phyloP scores from a whole-genome alignment of 2,329 filamentous ascomycete species.

The Ambrosiella cleistominuta region DNA sequence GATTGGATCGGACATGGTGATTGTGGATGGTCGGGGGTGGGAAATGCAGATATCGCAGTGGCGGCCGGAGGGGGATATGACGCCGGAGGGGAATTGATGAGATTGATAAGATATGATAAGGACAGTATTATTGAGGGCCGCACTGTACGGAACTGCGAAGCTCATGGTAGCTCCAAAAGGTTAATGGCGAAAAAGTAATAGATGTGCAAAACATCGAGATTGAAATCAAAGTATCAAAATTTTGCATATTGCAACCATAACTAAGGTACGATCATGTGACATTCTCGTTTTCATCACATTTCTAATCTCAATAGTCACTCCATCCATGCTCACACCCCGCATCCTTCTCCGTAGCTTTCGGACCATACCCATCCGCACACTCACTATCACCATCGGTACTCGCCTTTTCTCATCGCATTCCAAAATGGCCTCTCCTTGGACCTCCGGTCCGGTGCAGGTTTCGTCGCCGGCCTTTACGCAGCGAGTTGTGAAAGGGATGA shows the following conservation, averaged over 20 bases:
- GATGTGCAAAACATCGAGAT: no score
- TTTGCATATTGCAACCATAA: no score
- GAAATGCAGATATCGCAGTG: not conserved
- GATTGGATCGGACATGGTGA: conserved; percentile 16
- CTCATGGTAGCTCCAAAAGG: not conserved
- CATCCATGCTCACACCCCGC: not conserved
- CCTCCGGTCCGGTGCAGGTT: conserved; percentile 4
- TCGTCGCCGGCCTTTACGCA: conserved; percentile 25
- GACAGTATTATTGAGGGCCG: not conserved
- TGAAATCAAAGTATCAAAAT: no score
- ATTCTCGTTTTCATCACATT: not conserved
- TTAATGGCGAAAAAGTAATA: not conserved
- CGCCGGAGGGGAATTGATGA: not conserved
- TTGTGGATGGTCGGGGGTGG: not conserved
- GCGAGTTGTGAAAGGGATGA: conserved; percentile 62
- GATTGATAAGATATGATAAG: conserved; percentile 13
- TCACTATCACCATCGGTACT: not conserved
- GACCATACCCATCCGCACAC: not conserved
- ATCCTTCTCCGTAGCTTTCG: not conserved
- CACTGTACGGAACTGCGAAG: not conserved
- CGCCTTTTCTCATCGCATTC: not conserved
- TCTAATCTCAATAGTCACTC: not conserved
- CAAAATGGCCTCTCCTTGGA: not conserved
- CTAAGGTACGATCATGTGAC: no score
- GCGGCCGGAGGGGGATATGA: not conserved